phyloP scores from a whole-genome alignment of 441 rosid species.

The Populus trichocarpa region DNA sequence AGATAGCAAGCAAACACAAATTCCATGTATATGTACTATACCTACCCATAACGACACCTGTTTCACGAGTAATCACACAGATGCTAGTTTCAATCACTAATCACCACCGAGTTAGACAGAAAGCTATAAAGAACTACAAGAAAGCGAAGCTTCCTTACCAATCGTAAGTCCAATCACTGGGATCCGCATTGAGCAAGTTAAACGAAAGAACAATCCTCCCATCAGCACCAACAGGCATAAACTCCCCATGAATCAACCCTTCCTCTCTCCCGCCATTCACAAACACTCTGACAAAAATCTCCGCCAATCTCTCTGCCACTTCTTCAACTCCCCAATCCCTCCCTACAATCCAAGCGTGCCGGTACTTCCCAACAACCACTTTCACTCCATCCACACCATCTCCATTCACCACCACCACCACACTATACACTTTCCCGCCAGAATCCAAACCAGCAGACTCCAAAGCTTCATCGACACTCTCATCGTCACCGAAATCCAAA shows the following conservation, averaged over 20 bases:
- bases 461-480: slow-evolving; percentile 56
- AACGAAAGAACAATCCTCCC: slow-evolving; percentile 89
- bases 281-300: slow-evolving; percentile 70
- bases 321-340: slow-evolving; percentile 38
- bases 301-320: slow-evolving; percentile 50
- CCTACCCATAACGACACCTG: not conserved
- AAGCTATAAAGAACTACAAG: not conserved
- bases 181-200: slow-evolving; percentile 81
- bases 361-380: slow-evolving; percentile 77
- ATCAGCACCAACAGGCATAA: slow-evolving; percentile 96
- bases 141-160: slow-evolving; percentile 42
- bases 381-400: slow-evolving; percentile 37
- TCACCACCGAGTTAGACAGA: not conserved
- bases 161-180: slow-evolving; percentile 78
- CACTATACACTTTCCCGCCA: slow-evolving; percentile 52
- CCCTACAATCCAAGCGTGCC: slow-evolving; percentile 86
- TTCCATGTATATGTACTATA: not conserved
- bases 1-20: not conserved
- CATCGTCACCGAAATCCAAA: slow-evolving; percentile 46
- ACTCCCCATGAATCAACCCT: slow-evolving; percentile 66
- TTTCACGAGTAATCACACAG: not conserved
- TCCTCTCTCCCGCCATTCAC: slow-evolving; percentile 77
- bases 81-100: not conserved
- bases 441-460: slow-evolving; percentile 32
- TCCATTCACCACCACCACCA: slow-evolving; percentile 53